Conservation (phyloP, 352 stramenopile genomes). For the Phytopythium boreale region DNA sequence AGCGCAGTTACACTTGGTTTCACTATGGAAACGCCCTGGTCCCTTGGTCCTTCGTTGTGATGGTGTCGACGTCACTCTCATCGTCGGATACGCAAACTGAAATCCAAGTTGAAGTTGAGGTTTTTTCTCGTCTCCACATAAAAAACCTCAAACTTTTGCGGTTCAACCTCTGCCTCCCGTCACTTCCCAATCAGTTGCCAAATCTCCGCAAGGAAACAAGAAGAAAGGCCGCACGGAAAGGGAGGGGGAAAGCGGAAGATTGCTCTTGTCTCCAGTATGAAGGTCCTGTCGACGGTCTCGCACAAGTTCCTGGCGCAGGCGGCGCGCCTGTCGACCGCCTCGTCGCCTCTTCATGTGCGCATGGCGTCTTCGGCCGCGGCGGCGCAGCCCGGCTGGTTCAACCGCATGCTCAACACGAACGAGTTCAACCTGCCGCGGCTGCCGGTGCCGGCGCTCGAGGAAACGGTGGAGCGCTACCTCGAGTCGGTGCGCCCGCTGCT, state of each 20-base stretch:
- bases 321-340: background rate
- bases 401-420: slow-evolving; percentile 71
- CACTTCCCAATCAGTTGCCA: background rate
- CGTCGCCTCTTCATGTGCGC: background rate
- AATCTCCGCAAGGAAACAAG: background rate
- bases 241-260: background rate
- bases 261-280: background rate
- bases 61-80: slow-evolving; percentile 17
- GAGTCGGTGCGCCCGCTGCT: slow-evolving; percentile 79
- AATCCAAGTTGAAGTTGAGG: slow-evolving; percentile 32
- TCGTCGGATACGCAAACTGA: slow-evolving; percentile 8
- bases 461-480: slow-evolving; percentile 88
- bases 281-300: slow-evolving; percentile 1
- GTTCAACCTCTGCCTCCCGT: background rate
- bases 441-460: slow-evolving; percentile 86
- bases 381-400: slow-evolving; percentile 61
- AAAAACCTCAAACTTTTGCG: slow-evolving; percentile 11
- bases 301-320: slow-evolving; percentile 3
- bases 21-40: background rate
- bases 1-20: background rate
- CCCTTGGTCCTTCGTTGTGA: background rate
- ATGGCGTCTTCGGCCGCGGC: slow-evolving; percentile 5
- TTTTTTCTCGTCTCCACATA: slow-evolving; percentile 4
- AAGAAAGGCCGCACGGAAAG: background rate
- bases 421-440: slow-evolving; percentile 78